phyloP scores from a whole-genome alignment of 257 asterid species.

The Jasminum sambac region DNA sequence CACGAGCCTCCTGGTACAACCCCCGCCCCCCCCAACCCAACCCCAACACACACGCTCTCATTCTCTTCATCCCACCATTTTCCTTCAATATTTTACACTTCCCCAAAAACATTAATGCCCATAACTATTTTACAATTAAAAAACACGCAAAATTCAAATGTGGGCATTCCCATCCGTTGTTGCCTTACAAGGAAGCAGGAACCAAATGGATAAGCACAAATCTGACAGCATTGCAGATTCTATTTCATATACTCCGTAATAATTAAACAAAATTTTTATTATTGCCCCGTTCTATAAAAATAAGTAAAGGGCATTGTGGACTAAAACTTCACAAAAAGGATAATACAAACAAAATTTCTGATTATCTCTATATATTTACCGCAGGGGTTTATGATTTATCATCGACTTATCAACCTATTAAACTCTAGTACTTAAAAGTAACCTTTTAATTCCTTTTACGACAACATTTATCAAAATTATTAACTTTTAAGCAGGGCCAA shows the following conservation, averaged over 20 bases:
- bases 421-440: not conserved
- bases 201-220: slow-evolving; percentile 27
- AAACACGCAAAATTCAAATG: not conserved
- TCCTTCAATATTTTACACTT: slow-evolving; percentile 18
- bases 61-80: slow-evolving; percentile 26
- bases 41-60: no score
- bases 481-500: slow-evolving; percentile 20
- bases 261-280: not conserved
- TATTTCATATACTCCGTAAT: not conserved
- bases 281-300: not conserved
- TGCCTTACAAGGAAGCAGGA: slow-evolving; percentile 24
- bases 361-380: slow-evolving; percentile 3
- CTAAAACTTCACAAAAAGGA: not conserved
- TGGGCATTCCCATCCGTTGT: slow-evolving; percentile 26
- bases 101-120: slow-evolving; percentile 13
- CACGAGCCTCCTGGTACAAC: slow-evolving; percentile 31
- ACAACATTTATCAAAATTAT: not conserved
- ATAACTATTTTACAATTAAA: not conserved
- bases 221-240: not conserved
- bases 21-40: no score
- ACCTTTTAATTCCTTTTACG: not conserved
- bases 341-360: slow-evolving; percentile 15
- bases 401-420: not conserved
- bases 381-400: not conserved
- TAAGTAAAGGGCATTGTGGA: slow-evolving; percentile 1